Base-by-base conservation (phyloP, 768 basidiomycete genomes). In the Suillus cothurnatus region DNA sequence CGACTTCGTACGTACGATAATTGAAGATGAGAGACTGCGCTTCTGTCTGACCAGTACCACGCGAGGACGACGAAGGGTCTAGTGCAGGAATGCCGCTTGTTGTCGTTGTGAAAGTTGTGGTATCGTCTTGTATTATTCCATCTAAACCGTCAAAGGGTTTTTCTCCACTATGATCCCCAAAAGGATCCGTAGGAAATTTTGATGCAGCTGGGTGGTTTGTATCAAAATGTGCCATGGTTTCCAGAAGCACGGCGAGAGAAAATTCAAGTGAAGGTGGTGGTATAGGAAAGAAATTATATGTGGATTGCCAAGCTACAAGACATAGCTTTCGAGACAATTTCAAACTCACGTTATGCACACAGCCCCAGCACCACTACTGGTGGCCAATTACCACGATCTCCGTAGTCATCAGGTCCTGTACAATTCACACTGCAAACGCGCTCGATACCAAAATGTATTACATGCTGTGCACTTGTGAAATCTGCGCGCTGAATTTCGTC, bases 1-100 rank as follows among this genome's bases (percentile, higher is more conserved):
- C 17, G 68, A 72, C 21, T 45, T 21, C 32, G 59, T 66, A 36
- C 67, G 61, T 32, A n/a, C 68, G 72, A 50, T 75, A 76, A 65
- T 71, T 69, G 67, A 70, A 69, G 60, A 64, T 76, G 64, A 78
- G 28, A 2, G 60, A 68, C 57, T 72, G 71, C 11, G 72, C 72
- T 17, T 70, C 72, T 12, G 71, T 70, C 45, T 64, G 69, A 32
- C 66, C 69, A 21, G 58, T 45, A 26, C 60, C 49, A 14, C 45
- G 60, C 57, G 58, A 50, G 26, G 39, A n/a, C 38, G 23, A 55
- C 14, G 66, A 60, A 14, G 66, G 67, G 58, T 69, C 71, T 4
- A 61, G 28, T 34, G 60, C 65, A 58, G 52, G 61, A 43, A 71
- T 61, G 28, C 66, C 75, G 36, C 72, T 76, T 38, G 72, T 68